Base-by-base conservation (phyloP, 2,329 filamentous ascomycete species). In the Claviceps capensis region DNA sequence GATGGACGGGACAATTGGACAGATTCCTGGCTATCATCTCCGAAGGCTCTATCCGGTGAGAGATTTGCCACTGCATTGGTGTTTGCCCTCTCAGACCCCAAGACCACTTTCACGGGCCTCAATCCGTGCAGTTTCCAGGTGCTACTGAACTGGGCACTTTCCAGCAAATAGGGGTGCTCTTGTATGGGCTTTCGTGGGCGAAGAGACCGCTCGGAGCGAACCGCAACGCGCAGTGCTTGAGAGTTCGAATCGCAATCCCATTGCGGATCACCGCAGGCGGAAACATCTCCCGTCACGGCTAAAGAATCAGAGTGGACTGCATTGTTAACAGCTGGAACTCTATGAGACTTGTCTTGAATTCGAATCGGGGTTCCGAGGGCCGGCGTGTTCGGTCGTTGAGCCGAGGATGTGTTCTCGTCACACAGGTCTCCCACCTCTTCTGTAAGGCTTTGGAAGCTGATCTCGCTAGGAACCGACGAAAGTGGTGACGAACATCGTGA, bases 151-250 rank as follows among this genome's bases (percentile, higher is more conserved):
- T 74, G 71, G 0, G 71, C 76, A 59, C 72, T 75, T 55, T 82
- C 78, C 4, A 81, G 65, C 5, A 75, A 63, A 55, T 81, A 82
- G 3, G 78, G 78, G 45, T 80, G 77, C 58, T 81, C 69, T 59
- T 82, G 78, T 6, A 81, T 81, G 1, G 77, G 77, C 54, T 81
- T 82, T 19, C 78, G 72, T 1, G 77, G 76, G 6, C 78, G 71
- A n/a, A 82, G 64, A 4, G 74, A 78, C 37, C 77, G 71, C 54
- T 72, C 69, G 46, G 69, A 63, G 13, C 64, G 66, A 30, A 68
- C 59, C 5, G 63, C 59, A 13, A 58, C 54, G 51, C 62, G 63
- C 36, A 54, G 55, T 17, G 58, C 59, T 41, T 58, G 57, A 47
- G 55, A 52, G 13, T 53, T 50, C 7, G 52, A 34, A 37, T 47